Evolutionary conservation across 495 filamentous ascomycete species (phyloP), one percentile per base, ranked within the genome.

Genomic region (Xylaria castorea): DNA sequence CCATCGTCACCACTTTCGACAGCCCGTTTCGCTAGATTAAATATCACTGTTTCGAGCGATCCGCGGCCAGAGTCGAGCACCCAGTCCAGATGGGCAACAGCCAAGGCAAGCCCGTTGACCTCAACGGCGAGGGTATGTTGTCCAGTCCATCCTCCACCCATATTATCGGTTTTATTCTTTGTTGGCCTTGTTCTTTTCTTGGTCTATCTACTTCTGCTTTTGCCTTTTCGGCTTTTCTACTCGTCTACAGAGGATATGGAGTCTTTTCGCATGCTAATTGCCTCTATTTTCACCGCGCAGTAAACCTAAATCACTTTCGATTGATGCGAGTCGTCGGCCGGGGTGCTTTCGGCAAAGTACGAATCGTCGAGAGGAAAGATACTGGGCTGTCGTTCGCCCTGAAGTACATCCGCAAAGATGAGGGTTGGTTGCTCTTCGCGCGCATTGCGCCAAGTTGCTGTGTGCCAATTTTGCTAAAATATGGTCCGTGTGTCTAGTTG

Each of bases 381-480:
- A 97, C 95, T 1, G 91, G 91, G 58, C 64, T 91, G 79, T 95
- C 95, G 9, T 99, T 99, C 80, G 96, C 96, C 5, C 86, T 99
- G 57, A 99, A 98, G 79, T 98, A 99, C 81, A 98, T 99, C 66
- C 91, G 96, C 55, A 98, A 98, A 88, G 96, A 99, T 92, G 96
- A 99, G 88, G 93, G 95, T 97, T 77, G 67, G 91, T 82, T 69
- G 32, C 30, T 46, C 66, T 44, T 48, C 8, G 40, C 30, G 71
- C 53, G 27, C 55, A 62, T 44, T 40, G 66, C 48, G 46, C 38
- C 61, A 34, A 64, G 34, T 50, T 58, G 53, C 22, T 58, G 9
- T 65, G 16, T 30, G 74, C 74, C 82, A 61, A 81, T 68, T 68
- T 60, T 65, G 46, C 73, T 75, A 22, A 75, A 72, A 46, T 9